A percentile compares a stretch with the other conserved stretches of the same genome.
Conservation (phyloP, 352 stramenopile genomes). For the Pythium rishiriense region DNA sequence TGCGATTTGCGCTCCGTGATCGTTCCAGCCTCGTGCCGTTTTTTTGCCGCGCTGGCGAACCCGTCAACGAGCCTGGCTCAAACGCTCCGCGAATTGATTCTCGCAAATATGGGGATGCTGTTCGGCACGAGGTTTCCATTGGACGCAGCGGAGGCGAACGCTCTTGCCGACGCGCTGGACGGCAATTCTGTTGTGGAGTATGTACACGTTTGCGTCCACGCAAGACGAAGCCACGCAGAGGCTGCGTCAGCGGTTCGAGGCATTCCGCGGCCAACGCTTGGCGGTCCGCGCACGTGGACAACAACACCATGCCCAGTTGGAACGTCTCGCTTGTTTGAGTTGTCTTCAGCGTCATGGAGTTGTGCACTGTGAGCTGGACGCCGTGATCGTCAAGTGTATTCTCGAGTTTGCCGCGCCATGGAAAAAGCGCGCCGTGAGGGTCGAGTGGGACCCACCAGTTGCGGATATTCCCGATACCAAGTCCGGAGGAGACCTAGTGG, state of each 20-base stretch:
- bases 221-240: background rate
- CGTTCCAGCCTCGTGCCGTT: background rate
- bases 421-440: background rate
- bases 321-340: background rate
- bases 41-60: background rate
- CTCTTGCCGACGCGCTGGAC: background rate
- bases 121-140: background rate
- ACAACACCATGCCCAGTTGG: background rate
- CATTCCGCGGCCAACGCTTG: background rate
- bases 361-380: background rate
- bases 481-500: too few relatives aligned
- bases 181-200: background rate
- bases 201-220: background rate
- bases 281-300: background rate
- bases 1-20: background rate
- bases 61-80: background rate
- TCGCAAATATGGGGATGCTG: background rate
- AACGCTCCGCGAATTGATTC: background rate
- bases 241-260: background rate
- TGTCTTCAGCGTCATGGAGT: background rate
- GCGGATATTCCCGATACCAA: too few relatives aligned
- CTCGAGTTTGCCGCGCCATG: background rate
- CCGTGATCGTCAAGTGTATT: background rate
- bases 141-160: background rate
- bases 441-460: background rate